phyloP scores from a whole-genome alignment of 108 stramenopile species.

The Fragilaria crotonensis region DNA sequence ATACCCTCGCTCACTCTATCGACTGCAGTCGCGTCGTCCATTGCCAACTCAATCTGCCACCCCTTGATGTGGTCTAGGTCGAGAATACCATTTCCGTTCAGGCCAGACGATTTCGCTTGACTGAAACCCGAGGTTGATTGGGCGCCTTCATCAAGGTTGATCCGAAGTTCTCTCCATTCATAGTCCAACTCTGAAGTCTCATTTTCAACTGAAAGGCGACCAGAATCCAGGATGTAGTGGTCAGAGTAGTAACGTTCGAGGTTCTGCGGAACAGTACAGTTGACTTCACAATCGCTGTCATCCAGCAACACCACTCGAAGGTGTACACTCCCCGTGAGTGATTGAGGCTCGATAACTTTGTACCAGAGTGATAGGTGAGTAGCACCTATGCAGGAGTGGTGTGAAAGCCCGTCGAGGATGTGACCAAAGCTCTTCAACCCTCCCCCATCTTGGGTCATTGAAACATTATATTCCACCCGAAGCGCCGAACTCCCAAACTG shows the following conservation, averaged over 20 bases:
- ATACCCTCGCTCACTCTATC: neutral
- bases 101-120: neutral
- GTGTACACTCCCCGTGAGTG: slow-evolving; percentile 3
- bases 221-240: slow-evolving; percentile 19
- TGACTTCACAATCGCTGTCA: slow-evolving; percentile 5
- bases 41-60: neutral
- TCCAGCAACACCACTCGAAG: slow-evolving; percentile 23
- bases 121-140: neutral
- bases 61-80: no score
- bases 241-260: slow-evolving; percentile 22
- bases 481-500: neutral
- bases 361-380: slow-evolving; percentile 7
- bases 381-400: neutral
- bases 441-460: neutral
- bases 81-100: neutral
- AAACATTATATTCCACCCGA: neutral
- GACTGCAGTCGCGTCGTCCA: neutral
- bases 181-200: no score
- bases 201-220: neutral
- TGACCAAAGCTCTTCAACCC: neutral
- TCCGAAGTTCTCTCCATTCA: neutral
- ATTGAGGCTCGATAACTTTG: slow-evolving; percentile 1
- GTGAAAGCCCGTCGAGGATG: neutral
- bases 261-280: slow-evolving; percentile 1
- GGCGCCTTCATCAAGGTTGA: neutral